Base-by-base conservation (phyloP, 164 flowering plant species). In the Magnolia sinica region DNA sequence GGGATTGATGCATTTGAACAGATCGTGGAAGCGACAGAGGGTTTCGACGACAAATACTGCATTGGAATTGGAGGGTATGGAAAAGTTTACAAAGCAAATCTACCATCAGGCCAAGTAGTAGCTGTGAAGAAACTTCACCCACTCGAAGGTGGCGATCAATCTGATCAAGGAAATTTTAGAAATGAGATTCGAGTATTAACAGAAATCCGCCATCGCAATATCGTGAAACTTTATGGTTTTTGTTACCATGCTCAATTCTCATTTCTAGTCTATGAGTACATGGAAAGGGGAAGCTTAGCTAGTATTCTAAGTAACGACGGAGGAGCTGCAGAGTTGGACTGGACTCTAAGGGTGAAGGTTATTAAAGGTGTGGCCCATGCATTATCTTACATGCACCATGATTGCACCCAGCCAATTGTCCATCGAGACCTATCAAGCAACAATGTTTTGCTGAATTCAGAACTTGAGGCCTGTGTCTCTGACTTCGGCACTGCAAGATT, bases 351-450 rank as follows among this genome's bases (percentile, higher is more conserved):
- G 81, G 76, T 90, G 72, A 86, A 74, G 9, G 78, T 89, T 50
- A 82, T 92, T n/a, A 83, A 79, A 73, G 94, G 92, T n/a, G 45
- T 88, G 73, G 94, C 96, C 74, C 86, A 88, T 83, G 96, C 96
- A 6, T 37, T 90, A 24, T 76, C 92, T 55, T 92, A 92, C 78
- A 76, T 92, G 87, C 93, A 90, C 84, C 90, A 89, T 79, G 92
- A 90, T 50, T 90, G 91, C 78, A 74, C 77, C 49, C 90, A 87
- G 0, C 80, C 93, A 4, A 83, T 91, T 71, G 87, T 90, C 37
- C 96, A 90, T 76, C 76, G 93, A 10, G 96, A 91, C 76, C 79
- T 90, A 4, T 81, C 92, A 1, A 23, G 81, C 29, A 90, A 87
- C 23, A 91, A 90, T 68, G 58, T 91, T 11, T 76, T 91, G 81